Evolutionary conservation across 305 asterid genomes (phyloP).

Genomic region (Fraxinus paxiana): DNA sequence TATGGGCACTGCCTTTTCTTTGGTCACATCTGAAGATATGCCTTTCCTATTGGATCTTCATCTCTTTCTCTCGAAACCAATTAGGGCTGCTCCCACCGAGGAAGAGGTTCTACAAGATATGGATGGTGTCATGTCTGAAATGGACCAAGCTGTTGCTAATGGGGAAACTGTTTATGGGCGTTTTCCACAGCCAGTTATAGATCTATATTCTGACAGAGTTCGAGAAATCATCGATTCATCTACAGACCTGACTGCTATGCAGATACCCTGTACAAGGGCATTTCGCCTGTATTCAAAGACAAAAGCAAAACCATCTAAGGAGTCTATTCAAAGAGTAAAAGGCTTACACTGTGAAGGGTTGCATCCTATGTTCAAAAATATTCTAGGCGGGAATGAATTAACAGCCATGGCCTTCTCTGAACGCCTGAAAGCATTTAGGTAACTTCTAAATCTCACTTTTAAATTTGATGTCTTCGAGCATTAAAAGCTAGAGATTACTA

Average conservation of each 20-base stretch:
- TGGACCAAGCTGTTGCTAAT: slow-evolving; percentile 60
- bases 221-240: slow-evolving; percentile 76
- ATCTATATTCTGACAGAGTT: slow-evolving; percentile 77
- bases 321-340: slow-evolving; percentile 74
- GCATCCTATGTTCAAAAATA: slow-evolving; percentile 70
- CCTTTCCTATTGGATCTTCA: slow-evolving; percentile 82
- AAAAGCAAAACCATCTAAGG: slow-evolving; percentile 76
- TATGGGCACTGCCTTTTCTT: slow-evolving; percentile 74
- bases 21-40: slow-evolving; percentile 82
- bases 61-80: slow-evolving; percentile 81
- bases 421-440: slow-evolving; percentile 78
- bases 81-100: slow-evolving; percentile 80
- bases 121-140: slow-evolving; percentile 56
- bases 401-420: slow-evolving; percentile 89
- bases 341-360: slow-evolving; percentile 79
- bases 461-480: slow-evolving; percentile 6
- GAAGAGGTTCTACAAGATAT: slow-evolving; percentile 62
- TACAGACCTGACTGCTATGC: slow-evolving; percentile 58
- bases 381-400: slow-evolving; percentile 65
- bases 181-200: slow-evolving; percentile 75
- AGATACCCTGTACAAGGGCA: slow-evolving; percentile 61
- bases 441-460: slow-evolving; percentile 18
- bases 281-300: slow-evolving; percentile 69
- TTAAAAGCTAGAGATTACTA: neutral
- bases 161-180: slow-evolving; percentile 90